Conservation (phyloP, 2,329 filamentous ascomycete species). For the Claviceps arundinis region DNA sequence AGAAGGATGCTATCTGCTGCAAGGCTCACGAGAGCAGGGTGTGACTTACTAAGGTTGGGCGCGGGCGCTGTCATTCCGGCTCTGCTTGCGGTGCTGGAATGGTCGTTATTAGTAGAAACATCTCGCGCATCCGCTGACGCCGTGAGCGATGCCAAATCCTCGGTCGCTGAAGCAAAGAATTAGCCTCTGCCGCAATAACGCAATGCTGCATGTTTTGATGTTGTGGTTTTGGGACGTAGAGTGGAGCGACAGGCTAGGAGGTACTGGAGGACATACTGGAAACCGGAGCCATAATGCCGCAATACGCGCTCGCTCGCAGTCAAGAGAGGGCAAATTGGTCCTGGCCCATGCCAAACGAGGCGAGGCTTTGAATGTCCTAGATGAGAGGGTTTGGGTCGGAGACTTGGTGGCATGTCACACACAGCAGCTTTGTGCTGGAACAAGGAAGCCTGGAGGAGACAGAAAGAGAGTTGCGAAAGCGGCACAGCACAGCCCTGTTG, state of each 20-base stretch:
- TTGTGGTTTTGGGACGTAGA: background rate
- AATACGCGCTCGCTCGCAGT: background rate
- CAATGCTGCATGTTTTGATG: background rate
- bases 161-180: background rate
- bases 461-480: background rate
- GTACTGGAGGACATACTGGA: background rate
- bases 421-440: background rate
- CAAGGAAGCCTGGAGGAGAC: background rate
- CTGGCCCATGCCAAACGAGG: background rate
- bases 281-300: background rate
- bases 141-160: background rate
- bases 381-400: background rate
- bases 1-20: background rate
- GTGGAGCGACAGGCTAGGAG: background rate
- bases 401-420: conserved; percentile 1
- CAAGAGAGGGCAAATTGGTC: background rate
- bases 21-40: background rate
- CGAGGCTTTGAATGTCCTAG: background rate
- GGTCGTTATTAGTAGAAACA: background rate
- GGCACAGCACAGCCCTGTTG: background rate
- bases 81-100: background rate
- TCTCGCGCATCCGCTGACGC: background rate
- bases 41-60: background rate
- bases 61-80: background rate
- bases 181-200: background rate